These are phyloP conservation scores for Fragaria nilgerrensis DNA, from an alignment of 306 rosid genomes.

Conservation along the genomic window DNA sequence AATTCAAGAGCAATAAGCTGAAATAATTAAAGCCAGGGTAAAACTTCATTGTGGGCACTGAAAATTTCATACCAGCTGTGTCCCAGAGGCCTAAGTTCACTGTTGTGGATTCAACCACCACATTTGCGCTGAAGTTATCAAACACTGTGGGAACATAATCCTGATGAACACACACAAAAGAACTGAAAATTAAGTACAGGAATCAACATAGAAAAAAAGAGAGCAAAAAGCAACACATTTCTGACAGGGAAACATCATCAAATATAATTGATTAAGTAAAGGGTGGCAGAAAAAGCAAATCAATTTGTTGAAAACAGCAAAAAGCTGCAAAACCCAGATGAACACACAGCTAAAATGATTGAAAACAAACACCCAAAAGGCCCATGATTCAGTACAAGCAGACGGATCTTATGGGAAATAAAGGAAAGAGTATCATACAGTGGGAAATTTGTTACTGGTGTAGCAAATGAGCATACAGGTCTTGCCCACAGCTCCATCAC, in stretches of 20 bases:
- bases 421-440: slow-evolving; percentile 40
- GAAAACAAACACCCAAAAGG: slow-evolving; percentile 13
- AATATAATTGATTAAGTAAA: neutral
- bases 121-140: slow-evolving; percentile 95
- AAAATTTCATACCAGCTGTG: slow-evolving; percentile 65
- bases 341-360: slow-evolving; percentile 1
- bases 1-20: neutral
- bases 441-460: slow-evolving; percentile 88
- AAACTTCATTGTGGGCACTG: slow-evolving; percentile 1
- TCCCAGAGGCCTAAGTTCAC: slow-evolving; percentile 95
- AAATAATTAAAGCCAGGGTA: neutral
- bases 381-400: slow-evolving; percentile 10
- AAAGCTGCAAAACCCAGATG: slow-evolving; percentile 40
- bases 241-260: neutral
- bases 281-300: slow-evolving; percentile 5
- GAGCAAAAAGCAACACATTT: slow-evolving; percentile 2
- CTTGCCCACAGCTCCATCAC: slow-evolving; percentile 93
- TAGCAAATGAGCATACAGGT: slow-evolving; percentile 95
- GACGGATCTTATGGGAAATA: slow-evolving; percentile 30
- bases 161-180: slow-evolving; percentile 34
- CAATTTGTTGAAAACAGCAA: slow-evolving; percentile 14
- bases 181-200: neutral
- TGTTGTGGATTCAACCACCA: slow-evolving; percentile 78
- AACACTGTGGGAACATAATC: slow-evolving; percentile 91
- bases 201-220: neutral